A percentile compares a stretch with the other conserved stretches of the same genome.
Evolutionary conservation across 1,284 basidiomycete genomes (phyloP).

Genomic region (Testicularia cyperi): DNA sequence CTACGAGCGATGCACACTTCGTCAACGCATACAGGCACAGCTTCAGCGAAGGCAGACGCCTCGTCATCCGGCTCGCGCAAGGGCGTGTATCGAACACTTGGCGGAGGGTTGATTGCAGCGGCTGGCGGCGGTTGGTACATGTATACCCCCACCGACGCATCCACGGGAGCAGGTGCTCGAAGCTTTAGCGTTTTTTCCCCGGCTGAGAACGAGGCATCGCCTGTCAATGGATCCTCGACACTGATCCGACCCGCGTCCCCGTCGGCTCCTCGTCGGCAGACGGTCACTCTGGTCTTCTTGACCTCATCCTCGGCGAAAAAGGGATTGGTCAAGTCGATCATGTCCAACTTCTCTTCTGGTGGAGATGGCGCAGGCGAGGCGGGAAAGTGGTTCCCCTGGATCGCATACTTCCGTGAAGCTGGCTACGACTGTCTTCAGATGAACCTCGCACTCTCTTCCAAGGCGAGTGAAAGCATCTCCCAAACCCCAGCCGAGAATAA

Average conservation of each 20-base stretch:
- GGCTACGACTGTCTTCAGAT: constrained; percentile 38
- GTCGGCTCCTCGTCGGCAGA: constrained; percentile 21
- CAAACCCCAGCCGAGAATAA: background rate
- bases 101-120: constrained; percentile 17
- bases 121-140: constrained; percentile 17
- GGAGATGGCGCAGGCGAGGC: constrained; percentile 2
- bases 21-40: background rate
- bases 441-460: constrained; percentile 21
- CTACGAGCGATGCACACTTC: constrained; percentile 5
- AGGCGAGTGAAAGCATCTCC: background rate
- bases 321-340: constrained; percentile 17
- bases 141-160: background rate
- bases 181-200: constrained; percentile 17
- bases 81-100: constrained; percentile 11
- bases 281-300: constrained; percentile 23
- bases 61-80: background rate
- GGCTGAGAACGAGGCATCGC: constrained; percentile 3
- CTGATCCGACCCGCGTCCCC: constrained; percentile 23
- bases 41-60: too few species aligned
- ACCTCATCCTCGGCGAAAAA: constrained; percentile 4
- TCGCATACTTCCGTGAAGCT: constrained; percentile 36
- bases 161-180: background rate
- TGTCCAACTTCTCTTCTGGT: constrained; percentile 14
- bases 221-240: constrained; percentile 9
- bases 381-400: constrained; percentile 35